Evolutionary conservation across 2,329 filamentous ascomycete species (phyloP).

Genomic region (Fonsecaea pugnacius): DNA sequence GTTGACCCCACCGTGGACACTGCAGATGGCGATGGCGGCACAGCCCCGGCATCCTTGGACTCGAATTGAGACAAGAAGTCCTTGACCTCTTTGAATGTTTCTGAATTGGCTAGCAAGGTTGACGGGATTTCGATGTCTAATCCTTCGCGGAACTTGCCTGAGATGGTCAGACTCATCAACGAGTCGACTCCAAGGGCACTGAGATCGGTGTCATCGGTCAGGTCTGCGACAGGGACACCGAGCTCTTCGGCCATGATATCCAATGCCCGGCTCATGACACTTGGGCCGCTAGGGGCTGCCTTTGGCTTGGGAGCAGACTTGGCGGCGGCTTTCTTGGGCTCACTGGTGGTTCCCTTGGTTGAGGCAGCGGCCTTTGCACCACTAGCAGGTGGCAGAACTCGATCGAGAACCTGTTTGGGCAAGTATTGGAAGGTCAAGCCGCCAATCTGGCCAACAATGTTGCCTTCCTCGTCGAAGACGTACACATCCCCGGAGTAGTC

Average conservation of each 20-base stretch:
- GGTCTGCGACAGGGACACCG: constrained; percentile 61
- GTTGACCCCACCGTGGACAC: constrained; percentile 40
- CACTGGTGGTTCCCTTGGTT: not conserved
- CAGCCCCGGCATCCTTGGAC: not conserved
- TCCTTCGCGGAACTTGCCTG: constrained; percentile 63
- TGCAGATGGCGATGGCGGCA: not conserved
- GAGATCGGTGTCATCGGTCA: constrained; percentile 62
- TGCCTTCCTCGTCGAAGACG: constrained; percentile 59
- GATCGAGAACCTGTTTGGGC: constrained; percentile 5
- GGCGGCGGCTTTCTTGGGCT: not conserved
- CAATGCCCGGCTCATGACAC: not conserved
- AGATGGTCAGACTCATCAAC: constrained; percentile 62
- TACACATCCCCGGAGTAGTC: constrained; percentile 59
- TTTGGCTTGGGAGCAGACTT: not conserved
- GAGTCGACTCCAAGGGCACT: constrained; percentile 66
- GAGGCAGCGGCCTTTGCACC: constrained; percentile 1
- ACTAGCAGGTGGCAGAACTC: constrained; percentile 5
- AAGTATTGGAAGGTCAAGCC: constrained; percentile 46
- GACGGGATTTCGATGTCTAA: constrained; percentile 62
- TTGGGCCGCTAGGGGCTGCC: not conserved
- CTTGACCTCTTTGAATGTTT: constrained; percentile 61
- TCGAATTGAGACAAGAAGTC: constrained; percentile 49
- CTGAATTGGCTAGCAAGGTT: constrained; percentile 59
- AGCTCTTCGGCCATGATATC: constrained; percentile 49
- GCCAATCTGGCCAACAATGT: constrained; percentile 56